These are phyloP conservation scores for Cokeromyces recurvatus DNA, from an alignment of 371 early-diverging fungal species.

Conservation along the genomic window DNA sequence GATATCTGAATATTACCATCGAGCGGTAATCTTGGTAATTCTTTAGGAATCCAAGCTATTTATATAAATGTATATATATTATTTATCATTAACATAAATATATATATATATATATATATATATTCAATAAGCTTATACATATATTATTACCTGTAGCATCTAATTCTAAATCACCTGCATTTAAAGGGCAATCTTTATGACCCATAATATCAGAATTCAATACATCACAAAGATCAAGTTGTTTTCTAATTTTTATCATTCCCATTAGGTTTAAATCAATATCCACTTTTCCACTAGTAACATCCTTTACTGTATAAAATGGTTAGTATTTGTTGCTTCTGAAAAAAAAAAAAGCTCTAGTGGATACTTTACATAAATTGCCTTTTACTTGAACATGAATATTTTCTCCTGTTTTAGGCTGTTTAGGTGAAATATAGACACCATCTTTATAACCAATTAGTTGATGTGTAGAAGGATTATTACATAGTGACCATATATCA, in stretches of 20 bases:
- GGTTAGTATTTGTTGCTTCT: neutral
- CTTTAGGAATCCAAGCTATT: constrained; percentile 41
- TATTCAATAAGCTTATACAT: neutral
- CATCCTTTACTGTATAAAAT: constrained; percentile 27
- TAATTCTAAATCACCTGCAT: constrained; percentile 31
- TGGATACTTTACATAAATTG: constrained; percentile 21
- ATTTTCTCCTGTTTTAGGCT: constrained; percentile 31
- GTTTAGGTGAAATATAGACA: constrained; percentile 33
- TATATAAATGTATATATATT: no score
- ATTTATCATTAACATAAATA: no score
- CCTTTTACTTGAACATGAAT: constrained; percentile 44
- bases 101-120: neutral
- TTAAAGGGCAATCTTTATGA: constrained; percentile 27
- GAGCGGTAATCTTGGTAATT: constrained; percentile 40
- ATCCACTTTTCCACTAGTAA: constrained; percentile 31
- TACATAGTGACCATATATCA: constrained; percentile 42
- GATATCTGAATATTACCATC: constrained; percentile 36
- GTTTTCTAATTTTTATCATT: constrained; percentile 43
- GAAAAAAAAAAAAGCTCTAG: neutral
- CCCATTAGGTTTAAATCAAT: constrained; percentile 38
- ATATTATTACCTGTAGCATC: constrained; percentile 32
- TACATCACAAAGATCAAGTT: constrained; percentile 36
- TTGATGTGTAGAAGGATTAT: constrained; percentile 27
- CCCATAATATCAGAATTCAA: constrained; percentile 38
- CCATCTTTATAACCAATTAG: constrained; percentile 35